Percentiles rank a stretch among this genome's conserved stretches.
Conservation (phyloP, 768 basidiomycete species). For the Panaeolus cyanescens region DNA sequence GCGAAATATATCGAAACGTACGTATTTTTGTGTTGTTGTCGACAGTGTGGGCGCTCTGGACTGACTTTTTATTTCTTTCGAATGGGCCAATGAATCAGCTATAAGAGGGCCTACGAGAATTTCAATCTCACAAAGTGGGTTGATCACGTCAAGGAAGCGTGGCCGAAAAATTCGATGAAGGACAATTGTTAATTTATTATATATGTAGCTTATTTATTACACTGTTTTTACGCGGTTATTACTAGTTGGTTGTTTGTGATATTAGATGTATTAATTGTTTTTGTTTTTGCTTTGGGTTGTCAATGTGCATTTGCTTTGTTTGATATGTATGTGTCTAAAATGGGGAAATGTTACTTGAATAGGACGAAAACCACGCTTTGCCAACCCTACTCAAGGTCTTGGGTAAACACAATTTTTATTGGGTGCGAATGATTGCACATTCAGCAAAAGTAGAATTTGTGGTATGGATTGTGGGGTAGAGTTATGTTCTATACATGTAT, state of each 20-base stretch:
- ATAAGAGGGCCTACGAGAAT: constrained; percentile 40
- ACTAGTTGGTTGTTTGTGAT: neutral
- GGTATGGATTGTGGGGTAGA: too few species aligned
- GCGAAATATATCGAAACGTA: constrained; percentile 71
- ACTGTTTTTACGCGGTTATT: neutral
- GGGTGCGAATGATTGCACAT: too few species aligned
- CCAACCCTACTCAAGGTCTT: too few species aligned
- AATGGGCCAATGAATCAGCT: too few species aligned
- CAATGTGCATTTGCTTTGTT: too few species aligned
- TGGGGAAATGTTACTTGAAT: too few species aligned
- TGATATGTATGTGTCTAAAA: too few species aligned
- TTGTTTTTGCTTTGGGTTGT: too few species aligned
- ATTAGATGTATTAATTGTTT: neutral
- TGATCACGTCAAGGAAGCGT: constrained; percentile 31
- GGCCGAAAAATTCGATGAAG: constrained; percentile 39
- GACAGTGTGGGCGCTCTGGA: neutral
- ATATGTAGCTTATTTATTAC: neutral
- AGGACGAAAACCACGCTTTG: too few species aligned
- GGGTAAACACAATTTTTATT: too few species aligned
- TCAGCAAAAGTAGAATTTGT: too few species aligned
- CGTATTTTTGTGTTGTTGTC: constrained; percentile 17
- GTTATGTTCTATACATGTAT: too few species aligned
- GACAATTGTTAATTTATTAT: neutral
- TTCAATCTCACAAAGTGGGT: constrained; percentile 41
- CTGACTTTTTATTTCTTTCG: neutral